These are phyloP conservation scores for Osmanthus fragrans DNA, from an alignment of 257 asterid species.

Conservation along the genomic window DNA sequence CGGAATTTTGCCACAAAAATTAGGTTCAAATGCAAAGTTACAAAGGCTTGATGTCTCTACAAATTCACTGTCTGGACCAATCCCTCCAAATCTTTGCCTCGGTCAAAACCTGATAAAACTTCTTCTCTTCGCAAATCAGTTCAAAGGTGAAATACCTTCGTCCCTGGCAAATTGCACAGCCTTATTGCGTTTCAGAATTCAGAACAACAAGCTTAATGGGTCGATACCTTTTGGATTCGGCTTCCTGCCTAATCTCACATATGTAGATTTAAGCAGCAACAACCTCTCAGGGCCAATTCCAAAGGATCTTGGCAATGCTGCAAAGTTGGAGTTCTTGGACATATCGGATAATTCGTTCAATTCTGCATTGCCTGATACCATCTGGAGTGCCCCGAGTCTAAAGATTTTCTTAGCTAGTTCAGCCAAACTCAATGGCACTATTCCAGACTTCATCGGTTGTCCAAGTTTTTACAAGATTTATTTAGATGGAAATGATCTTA, in stretches of 20 bases:
- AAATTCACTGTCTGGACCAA: conserved; percentile 45
- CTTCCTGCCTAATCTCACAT: conserved; percentile 30
- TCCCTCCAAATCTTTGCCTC: conserved; percentile 42
- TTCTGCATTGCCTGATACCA: conserved; percentile 35
- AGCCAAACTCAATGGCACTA: conserved; percentile 20
- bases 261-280: conserved; percentile 47
- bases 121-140: conserved; percentile 41
- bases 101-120: conserved; percentile 39
- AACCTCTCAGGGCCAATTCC: conserved; percentile 52
- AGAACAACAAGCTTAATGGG: conserved; percentile 44
- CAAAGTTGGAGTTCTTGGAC: neutral
- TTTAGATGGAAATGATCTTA: conserved; percentile 41
- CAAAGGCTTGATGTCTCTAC: conserved; percentile 50
- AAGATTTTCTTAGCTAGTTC: conserved; percentile 41
- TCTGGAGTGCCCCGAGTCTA: conserved; percentile 44
- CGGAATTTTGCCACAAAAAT: conserved; percentile 40
- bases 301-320: conserved; percentile 29
- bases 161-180: conserved; percentile 34
- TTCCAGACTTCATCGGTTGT: neutral
- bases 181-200: conserved; percentile 45
- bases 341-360: neutral
- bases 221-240: conserved; percentile 49
- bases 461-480: neutral
- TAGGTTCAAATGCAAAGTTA: conserved; percentile 44
- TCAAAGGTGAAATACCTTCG: conserved; percentile 46